Base-by-base conservation (phyloP, 108 stramenopile genomes). In the Skeletonema costatum region DNA sequence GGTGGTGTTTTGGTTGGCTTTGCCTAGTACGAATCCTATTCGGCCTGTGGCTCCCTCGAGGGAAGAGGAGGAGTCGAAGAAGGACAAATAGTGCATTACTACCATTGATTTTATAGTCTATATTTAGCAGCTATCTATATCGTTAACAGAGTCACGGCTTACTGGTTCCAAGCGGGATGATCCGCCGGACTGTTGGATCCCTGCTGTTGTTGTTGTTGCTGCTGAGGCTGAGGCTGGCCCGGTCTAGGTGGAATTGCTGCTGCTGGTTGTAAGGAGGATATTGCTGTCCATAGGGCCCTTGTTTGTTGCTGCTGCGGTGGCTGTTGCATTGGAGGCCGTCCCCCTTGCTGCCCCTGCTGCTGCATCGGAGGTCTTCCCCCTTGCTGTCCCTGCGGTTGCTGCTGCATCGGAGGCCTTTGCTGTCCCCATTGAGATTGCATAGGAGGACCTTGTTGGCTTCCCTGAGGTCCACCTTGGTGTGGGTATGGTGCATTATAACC, bases 141-240 rank as follows among this genome's bases (percentile, higher is more conserved):
- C 25, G 19, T 29, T 56, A 29, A 3, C 7, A n/a, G 17, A 29
- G 44, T 60, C n/a, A n/a, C 10, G 10, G 13, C 29, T 71, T 75
- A 81, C 53, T 81, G 81, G n/a, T 71, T 81, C 81, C 81, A 81
- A 11, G 66, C 81, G 14, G 81, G 81, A 71, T 81, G 81, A 44
- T 70, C 50, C 3, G 73, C 69, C 32, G 74, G 80, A 60, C 75
- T 74, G 11, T 53, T 21, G 7, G 59, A 30, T 41, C 72, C 62
- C 58, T 82, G 70, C 53, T 70, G 67, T 19, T 69, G 66, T 19
- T 60, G 63, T 31, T 77, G 69, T 38, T 75, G 64, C 36, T 66
- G 66, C 33, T 75, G 74, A 31, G 30, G 66, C 33, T 75, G 74
- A 31, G 30, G 58, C 35, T 64, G 64, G 16, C 35, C 64, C 16